A percentile compares a stretch with the other conserved stretches of the same genome.
Evolutionary conservation across 164 flowering plant species (phyloP).

Genomic region (Cinnamomum chago): DNA sequence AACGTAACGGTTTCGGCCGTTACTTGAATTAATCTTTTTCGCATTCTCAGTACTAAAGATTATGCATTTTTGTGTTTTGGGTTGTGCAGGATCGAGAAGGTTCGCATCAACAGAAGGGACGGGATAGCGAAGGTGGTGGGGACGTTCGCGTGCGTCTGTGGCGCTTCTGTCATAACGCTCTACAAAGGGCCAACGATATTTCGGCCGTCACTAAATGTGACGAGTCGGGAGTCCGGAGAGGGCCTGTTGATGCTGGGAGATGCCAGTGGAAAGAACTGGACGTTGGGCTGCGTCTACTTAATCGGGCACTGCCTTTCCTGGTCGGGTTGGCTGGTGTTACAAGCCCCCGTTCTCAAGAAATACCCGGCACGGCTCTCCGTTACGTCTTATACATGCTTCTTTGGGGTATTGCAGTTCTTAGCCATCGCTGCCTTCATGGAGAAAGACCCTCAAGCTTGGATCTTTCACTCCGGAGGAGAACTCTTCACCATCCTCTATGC

Average conservation of each 20-base stretch:
- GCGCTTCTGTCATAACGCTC: slow-evolving; percentile 89
- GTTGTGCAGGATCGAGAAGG: slow-evolving; percentile 74
- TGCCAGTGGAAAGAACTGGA: slow-evolving; percentile 84
- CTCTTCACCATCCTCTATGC: slow-evolving; percentile 89
- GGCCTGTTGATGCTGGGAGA: slow-evolving; percentile 45
- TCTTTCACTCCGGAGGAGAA: slow-evolving; percentile 72
- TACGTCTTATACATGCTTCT: slow-evolving; percentile 92
- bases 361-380: slow-evolving; percentile 95
- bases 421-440: slow-evolving; percentile 66
- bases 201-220: slow-evolving; percentile 5
- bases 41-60: neutral
- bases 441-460: slow-evolving; percentile 70
- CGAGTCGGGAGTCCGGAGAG: neutral
- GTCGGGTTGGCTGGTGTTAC: slow-evolving; percentile 96
- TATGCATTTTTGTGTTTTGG: neutral
- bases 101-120: slow-evolving; percentile 69
- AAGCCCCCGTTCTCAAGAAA: slow-evolving; percentile 88
- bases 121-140: slow-evolving; percentile 81
- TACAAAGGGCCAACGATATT: slow-evolving; percentile 82
- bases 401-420: slow-evolving; percentile 85
- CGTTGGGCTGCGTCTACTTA: slow-evolving; percentile 80
- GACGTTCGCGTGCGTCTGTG: slow-evolving; percentile 68
- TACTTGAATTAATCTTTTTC: neutral
- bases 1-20: neutral
- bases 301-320: slow-evolving; percentile 96